Evolutionary conservation across 2,329 filamentous ascomycete genomes (phyloP).

Genomic region (Fusarium avenaceum): DNA sequence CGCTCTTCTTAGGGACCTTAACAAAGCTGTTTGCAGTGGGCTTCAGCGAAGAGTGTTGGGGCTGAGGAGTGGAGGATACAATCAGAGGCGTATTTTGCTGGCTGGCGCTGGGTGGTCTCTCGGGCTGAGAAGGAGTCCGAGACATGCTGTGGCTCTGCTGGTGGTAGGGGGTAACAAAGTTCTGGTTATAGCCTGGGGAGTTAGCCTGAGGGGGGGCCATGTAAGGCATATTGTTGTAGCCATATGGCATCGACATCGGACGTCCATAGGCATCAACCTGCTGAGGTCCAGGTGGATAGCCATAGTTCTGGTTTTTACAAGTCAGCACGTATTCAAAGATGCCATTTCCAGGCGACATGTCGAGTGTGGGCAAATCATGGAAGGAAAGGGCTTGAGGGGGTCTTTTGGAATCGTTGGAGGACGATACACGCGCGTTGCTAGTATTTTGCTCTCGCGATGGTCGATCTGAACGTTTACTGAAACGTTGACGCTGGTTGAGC

Average conservation of each 20-base stretch:
- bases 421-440: conserved; percentile 40
- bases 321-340: conserved; percentile 82
- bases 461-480: conserved; percentile 61
- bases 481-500: conserved; percentile 57
- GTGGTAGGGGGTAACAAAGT: conserved; percentile 58
- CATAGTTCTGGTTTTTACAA: conserved; percentile 74
- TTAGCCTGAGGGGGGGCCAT: conserved; percentile 62
- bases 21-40: conserved; percentile 60
- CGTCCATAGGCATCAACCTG: conserved; percentile 57
- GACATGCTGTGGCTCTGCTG: conserved; percentile 80
- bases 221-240: conserved; percentile 63
- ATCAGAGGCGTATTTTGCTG: conserved; percentile 70
- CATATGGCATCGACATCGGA: conserved; percentile 58
- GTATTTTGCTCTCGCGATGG: conserved; percentile 50
- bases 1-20: conserved; percentile 73
- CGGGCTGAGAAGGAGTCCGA: conserved; percentile 84
- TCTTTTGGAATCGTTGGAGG: conserved; percentile 36
- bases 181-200: conserved; percentile 65
- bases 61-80: conserved; percentile 73
- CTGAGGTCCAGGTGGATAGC: conserved; percentile 61
- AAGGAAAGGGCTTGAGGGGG: conserved; percentile 22
- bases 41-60: conserved; percentile 72
- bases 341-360: conserved; percentile 77
- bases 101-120: conserved; percentile 75
- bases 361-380: conserved; percentile 54